These are phyloP conservation scores for Orychophragmus violaceus DNA, from an alignment of 345 rosid species.

Conservation along the genomic window DNA sequence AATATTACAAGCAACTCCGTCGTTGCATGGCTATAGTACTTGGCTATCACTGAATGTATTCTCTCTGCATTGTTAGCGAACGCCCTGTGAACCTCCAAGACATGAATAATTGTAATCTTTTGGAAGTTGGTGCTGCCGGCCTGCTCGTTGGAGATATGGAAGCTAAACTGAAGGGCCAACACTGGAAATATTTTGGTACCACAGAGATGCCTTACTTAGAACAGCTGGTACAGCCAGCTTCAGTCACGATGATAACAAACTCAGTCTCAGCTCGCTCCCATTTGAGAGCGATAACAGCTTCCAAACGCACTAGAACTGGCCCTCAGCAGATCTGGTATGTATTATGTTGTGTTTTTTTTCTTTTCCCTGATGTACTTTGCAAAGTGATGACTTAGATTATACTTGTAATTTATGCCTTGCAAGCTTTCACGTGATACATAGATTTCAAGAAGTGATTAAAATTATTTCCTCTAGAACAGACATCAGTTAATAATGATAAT, in stretches of 20 bases:
- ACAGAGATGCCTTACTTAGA: slow-evolving; percentile 90
- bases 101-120: slow-evolving; percentile 58
- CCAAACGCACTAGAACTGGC: slow-evolving; percentile 77
- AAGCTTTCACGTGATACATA: background rate
- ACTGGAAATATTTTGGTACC: slow-evolving; percentile 87
- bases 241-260: slow-evolving; percentile 62
- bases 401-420: slow-evolving; percentile 3
- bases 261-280: slow-evolving; percentile 71
- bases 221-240: slow-evolving; percentile 85
- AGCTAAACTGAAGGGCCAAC: slow-evolving; percentile 83
- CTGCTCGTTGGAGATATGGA: slow-evolving; percentile 91
- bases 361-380: background rate
- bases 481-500: background rate
- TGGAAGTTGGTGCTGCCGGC: slow-evolving; percentile 95
- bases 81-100: slow-evolving; percentile 56
- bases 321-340: slow-evolving; percentile 76
- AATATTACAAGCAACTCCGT: background rate
- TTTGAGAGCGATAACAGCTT: slow-evolving; percentile 80
- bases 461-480: background rate
- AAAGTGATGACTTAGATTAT: slow-evolving; percentile 6
- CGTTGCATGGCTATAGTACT: slow-evolving; percentile 10
- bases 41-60: slow-evolving; percentile 4
- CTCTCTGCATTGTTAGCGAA: slow-evolving; percentile 32
- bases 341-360: slow-evolving; percentile 3
- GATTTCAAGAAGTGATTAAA: slow-evolving; percentile 9